Evolutionary conservation across 495 filamentous ascomycete species (phyloP).

Genomic region (Chaetomium fimeti): DNA sequence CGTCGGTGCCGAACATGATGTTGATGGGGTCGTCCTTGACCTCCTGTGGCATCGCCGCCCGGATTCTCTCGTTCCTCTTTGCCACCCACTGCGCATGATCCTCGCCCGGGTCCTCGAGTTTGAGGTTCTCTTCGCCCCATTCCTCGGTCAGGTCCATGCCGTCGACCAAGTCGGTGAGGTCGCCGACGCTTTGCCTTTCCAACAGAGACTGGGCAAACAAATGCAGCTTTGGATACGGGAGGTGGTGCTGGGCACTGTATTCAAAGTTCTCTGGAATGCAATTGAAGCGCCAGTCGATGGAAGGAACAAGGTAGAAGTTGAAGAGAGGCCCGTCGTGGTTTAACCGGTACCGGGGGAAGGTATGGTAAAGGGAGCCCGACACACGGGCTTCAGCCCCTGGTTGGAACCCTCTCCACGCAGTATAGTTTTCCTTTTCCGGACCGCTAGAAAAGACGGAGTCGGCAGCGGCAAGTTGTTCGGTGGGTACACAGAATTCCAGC

Average conservation of each 20-base stretch:
- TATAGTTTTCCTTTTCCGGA: neutral
- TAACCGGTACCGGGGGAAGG: neutral
- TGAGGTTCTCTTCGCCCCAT: conserved; percentile 5
- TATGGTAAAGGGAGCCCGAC: neutral
- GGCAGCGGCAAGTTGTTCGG: neutral
- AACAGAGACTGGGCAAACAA: conserved; percentile 12
- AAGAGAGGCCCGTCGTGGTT: neutral
- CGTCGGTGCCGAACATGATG: no score
- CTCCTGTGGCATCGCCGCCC: no score
- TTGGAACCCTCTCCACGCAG: neutral
- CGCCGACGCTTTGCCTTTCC: neutral
- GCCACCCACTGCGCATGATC: no score
- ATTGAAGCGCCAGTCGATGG: neutral
- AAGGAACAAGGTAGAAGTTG: neutral
- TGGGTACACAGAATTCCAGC: conserved; percentile 2
- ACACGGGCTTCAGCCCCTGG: neutral
- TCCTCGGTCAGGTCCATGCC: conserved; percentile 11
- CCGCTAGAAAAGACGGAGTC: neutral
- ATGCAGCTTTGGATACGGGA: conserved; percentile 8
- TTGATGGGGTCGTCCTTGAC: no score
- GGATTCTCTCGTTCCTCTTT: no score
- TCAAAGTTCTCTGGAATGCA: conserved; percentile 1
- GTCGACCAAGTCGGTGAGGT: conserved; percentile 5
- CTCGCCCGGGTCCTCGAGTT: neutral
- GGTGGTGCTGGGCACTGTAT: neutral